Conservation (phyloP, 768 basidiomycete species). For the Obba rivulosa region DNA sequence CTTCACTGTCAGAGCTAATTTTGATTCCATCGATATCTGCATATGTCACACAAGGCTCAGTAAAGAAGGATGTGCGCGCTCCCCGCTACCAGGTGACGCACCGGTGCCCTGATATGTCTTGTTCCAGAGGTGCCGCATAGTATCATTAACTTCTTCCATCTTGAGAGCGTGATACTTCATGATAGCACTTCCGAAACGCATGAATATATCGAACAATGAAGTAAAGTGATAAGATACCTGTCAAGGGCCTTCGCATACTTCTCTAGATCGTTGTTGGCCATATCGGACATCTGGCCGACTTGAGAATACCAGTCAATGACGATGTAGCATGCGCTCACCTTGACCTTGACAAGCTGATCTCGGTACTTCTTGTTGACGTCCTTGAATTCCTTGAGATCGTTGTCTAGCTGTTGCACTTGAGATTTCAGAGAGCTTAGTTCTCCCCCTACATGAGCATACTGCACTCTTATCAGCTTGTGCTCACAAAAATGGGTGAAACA, state of each 20-base stretch:
- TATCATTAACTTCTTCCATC: slow-evolving; percentile 99
- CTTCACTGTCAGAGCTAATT: slow-evolving; percentile 91
- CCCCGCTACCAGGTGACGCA: slow-evolving; percentile 28
- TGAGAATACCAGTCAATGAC: not conserved
- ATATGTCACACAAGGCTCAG: not conserved
- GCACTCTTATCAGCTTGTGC: slow-evolving; percentile 3
- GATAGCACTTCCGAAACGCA: slow-evolving; percentile 64
- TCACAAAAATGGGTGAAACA: not conserved
- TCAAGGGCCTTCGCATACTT: slow-evolving; percentile 97
- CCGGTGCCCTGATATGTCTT: slow-evolving; percentile 99
- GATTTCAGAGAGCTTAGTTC: slow-evolving; percentile 71
- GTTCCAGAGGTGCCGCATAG: slow-evolving; percentile 95
- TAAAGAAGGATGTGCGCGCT: not conserved
- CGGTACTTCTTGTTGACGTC: slow-evolving; percentile 82
- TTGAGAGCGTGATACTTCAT: slow-evolving; percentile 98
- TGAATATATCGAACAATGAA: slow-evolving; percentile 11
- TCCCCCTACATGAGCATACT: slow-evolving; percentile 81
- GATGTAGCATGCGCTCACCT: slow-evolving; percentile 44
- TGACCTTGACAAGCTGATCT: slow-evolving; percentile 90
- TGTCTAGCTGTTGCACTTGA: slow-evolving; percentile 59
- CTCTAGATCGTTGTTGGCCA: slow-evolving; percentile 95
- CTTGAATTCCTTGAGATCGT: slow-evolving; percentile 80
- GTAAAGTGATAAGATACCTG: slow-evolving; percentile 51
- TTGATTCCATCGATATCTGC: slow-evolving; percentile 96
- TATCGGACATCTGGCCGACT: slow-evolving; percentile 78